Conservation (phyloP, 257 asterid genomes). For the Solanum chaucha region DNA sequence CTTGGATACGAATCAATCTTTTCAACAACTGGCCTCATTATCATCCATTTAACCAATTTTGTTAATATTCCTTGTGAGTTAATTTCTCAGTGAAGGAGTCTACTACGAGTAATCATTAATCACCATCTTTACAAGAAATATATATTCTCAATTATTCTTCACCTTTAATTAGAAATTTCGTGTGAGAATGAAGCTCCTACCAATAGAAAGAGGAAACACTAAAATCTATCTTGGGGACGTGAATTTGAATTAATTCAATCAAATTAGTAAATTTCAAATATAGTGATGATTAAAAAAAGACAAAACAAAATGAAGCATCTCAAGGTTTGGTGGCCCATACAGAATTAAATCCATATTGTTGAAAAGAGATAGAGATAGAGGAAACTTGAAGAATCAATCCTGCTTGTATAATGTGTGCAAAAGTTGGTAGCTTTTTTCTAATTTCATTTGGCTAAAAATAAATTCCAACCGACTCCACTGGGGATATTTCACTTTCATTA, state of each 20-base stretch:
- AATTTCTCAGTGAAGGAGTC: neutral
- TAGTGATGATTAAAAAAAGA: neutral
- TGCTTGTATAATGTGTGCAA: neutral
- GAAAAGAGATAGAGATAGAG: neutral
- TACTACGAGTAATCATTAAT: neutral
- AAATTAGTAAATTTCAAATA: neutral
- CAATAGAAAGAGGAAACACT: neutral
- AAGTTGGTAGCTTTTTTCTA: neutral
- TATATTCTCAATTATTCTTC: neutral
- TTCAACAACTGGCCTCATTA: neutral
- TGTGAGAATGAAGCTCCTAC: neutral
- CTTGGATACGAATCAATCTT: neutral
- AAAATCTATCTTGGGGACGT: neutral
- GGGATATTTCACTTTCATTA: neutral
- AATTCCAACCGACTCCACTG: neutral
- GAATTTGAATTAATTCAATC: neutral
- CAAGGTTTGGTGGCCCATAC: neutral
- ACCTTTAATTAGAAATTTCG: neutral
- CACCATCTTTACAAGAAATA: neutral
- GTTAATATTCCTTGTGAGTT: neutral
- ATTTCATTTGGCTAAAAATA: neutral
- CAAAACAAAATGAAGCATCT: neutral
- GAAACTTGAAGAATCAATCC: neutral
- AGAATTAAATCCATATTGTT: neutral
- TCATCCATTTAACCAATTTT: neutral